Evolutionary conservation across 2,329 filamentous ascomycete genomes (phyloP).

Genomic region (Fusarium hostae): DNA sequence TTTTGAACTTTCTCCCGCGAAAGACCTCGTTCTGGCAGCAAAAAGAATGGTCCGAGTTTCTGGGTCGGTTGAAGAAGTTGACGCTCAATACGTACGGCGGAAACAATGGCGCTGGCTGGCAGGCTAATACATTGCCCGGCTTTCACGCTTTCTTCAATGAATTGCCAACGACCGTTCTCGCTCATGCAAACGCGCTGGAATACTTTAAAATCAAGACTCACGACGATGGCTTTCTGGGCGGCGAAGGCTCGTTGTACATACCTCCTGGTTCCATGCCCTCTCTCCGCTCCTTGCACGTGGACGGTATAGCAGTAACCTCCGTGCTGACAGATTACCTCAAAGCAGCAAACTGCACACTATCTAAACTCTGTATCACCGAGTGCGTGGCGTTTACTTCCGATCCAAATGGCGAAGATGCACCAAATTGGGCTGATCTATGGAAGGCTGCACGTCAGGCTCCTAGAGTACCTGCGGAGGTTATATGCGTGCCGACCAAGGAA

Average conservation of each 20-base stretch:
- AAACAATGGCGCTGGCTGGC: background rate
- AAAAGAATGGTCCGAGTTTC: background rate
- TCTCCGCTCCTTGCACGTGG: background rate
- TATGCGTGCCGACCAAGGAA: background rate
- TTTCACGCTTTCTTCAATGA: conserved; percentile 14
- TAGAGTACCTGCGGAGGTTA: background rate
- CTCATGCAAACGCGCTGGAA: background rate
- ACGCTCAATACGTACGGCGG: conserved; percentile 9
- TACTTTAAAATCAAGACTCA: background rate
- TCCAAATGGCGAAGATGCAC: fast-evolving
- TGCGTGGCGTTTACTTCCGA: background rate
- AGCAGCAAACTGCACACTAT: background rate
- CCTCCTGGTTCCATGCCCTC: background rate
- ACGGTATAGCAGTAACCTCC: background rate
- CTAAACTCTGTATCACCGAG: background rate
- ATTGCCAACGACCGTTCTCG: background rate
- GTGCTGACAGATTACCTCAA: background rate
- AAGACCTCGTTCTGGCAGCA: background rate
- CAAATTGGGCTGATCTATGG: conserved; percentile 1
- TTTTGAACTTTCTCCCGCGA: conserved; percentile 1
- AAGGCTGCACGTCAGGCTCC: background rate
- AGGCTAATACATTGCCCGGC: background rate
- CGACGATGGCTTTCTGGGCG: background rate
- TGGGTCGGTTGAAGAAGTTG: background rate
- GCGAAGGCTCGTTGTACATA: background rate